Base-by-base conservation (phyloP, 2,329 filamentous ascomycete genomes). In the Pleurostoma richardsiae region DNA sequence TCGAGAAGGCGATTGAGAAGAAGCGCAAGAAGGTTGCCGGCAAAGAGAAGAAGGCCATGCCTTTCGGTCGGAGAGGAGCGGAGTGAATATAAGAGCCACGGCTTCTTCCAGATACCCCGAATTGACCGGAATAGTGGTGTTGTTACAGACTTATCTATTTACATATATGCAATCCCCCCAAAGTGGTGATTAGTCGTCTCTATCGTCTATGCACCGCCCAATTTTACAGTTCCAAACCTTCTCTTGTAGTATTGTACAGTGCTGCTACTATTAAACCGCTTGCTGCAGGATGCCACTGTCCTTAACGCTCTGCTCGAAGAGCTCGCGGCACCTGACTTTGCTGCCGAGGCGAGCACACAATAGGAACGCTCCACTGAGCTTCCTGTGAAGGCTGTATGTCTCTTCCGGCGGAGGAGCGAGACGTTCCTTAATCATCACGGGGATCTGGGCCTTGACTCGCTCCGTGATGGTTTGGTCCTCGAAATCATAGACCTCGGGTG, bases 401-500 rank as follows among this genome's bases (percentile, higher is more conserved):
- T 99, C 94, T 70, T 99, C 95, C 0, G 94, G 94, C 28, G 95
- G 94, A 28, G 94, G 92, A 11, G 89, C 83, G 26, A 99, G 70
- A 33, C 94, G 73, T 72, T 99, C 94, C 47, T 82, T 80, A 41
- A 99, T 76, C 94, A 99, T 99, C 45, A 95, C 73, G 11, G 94
- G 94, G 55, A 99, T 97, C 45, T 95, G 76, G 4, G 75, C 79
- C 59, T 91, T 84, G 48, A 99, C 92, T 40, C 95, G 79, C 60
- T 97, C 91, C 1, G 94, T 99, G 56, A 99, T 97, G 2, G 92
- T 99, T 73, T 99, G 94, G 59, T 92, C 83, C 49, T 80, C 74
- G 67, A 99, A 99, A 64, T 99, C 90, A 64, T 99, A 99, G 0
- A 95, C 69, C 43, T 87, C 85, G 0, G 90, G 88, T 0, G 90